A percentile compares a stretch with the other conserved stretches of the same genome.
Evolutionary conservation across 1,284 basidiomycete species (phyloP).

Genomic region (Leccinum cinnamomeum): DNA sequence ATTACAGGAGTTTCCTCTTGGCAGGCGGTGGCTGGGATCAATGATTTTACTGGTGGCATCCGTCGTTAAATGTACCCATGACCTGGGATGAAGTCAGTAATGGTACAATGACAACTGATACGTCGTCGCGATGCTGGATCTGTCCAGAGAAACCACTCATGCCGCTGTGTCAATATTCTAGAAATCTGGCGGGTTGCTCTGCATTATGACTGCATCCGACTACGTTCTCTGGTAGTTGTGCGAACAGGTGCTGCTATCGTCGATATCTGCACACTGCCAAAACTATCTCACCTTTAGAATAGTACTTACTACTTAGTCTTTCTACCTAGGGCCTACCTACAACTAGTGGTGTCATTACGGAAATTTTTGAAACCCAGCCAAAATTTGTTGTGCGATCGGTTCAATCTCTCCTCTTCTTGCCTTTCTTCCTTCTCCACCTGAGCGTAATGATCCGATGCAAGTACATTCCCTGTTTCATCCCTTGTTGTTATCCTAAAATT

Average conservation of each 20-base stretch:
- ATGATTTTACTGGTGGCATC: not conserved
- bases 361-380: constrained; percentile 35
- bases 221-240: not conserved
- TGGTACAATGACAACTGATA: not conserved
- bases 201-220: not conserved
- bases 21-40: not conserved
- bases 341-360: not conserved
- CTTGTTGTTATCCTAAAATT: constrained; percentile 4
- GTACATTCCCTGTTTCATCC: constrained; percentile 8
- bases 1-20: not conserved
- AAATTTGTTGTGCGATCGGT: constrained; percentile 31
- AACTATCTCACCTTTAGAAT: too few species aligned
- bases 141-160: constrained; percentile 8
- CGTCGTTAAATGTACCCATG: not conserved
- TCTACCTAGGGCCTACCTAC: too few species aligned
- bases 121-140: constrained; percentile 8
- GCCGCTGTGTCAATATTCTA: constrained; percentile 1
- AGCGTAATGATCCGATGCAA: constrained; percentile 30
- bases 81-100: constrained; percentile 1
- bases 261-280: too few species aligned
- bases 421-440: constrained; percentile 12
- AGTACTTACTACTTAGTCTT: too few species aligned
- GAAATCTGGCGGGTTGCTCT: not conserved
- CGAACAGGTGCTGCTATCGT: too few species aligned
- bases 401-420: constrained; percentile 19